Base-by-base conservation (phyloP, 73 alveolate genomes). In the Symbiodinium pilosum region DNA sequence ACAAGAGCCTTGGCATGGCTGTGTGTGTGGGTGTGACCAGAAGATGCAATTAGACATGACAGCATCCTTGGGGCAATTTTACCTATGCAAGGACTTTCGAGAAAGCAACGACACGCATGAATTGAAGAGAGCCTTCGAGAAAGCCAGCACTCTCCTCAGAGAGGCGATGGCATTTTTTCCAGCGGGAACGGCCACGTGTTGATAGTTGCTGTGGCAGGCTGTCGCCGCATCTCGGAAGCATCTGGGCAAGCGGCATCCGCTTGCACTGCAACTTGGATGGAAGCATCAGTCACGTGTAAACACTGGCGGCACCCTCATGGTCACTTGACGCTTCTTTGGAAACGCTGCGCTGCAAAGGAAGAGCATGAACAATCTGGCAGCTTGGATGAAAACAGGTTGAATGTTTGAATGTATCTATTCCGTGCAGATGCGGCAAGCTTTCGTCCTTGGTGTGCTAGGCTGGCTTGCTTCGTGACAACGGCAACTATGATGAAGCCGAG, bases 201-300 rank as follows among this genome's bases (percentile, higher is more conserved):
- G 73, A 26, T 26, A 30, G 73, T 54, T 5, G 73, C 26, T 26
- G 26, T 54, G 20, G 73, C 30, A 91, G 97, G 97, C 97, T 20
- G 97, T 91, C 52, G 36, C n/a, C 16, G 84, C 88, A 4, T 85
- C 89, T 34, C 87, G 77, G 54, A 51, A 91, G 41, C 28, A 91
- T 40, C 43, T 91, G 75, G 97, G 89, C 43, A 91, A 68, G 81
- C 97, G 97, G 12, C 97, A 91, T 21, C 97, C 97, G 30, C 89
- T 91, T 47, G 81, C 97, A 40, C 44, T 91, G 97, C 32, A 24
- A 42, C 81, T 28, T 32, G 81, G 81, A 64, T 38, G 0, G 41
- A 26, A 64, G 38, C 30, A 12, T 54, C 34, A 5, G 71, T 54
- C 26, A 30, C 2, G 71, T 30, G 30, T n/a, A 54, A n/a, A n/a